Evolutionary conservation across 2,329 filamentous ascomycete species (phyloP), one percentile per base, ranked within the genome.

Genomic region (Fusarium sp.): DNA sequence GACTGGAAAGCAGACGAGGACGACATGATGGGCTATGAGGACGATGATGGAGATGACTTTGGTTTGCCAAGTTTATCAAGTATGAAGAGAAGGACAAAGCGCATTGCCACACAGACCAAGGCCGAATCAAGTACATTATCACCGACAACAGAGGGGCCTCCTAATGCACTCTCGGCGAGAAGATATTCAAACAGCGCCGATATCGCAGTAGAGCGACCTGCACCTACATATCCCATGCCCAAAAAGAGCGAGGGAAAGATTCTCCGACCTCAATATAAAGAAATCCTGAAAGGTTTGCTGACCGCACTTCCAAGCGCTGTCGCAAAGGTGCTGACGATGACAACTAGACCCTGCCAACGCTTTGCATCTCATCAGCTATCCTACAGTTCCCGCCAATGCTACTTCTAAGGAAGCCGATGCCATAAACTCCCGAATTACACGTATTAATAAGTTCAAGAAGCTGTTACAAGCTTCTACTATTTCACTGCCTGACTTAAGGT

Each of bases 401-500:
- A 88, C 90, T 2, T 87, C 91, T 3, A 98, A 97, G 79, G 94
- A 98, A 78, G 85, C 91, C 20, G 95, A 98, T 78, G 92, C 91
- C 15, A 91, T 97, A 78, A 95, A 93, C 61, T 92, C 95, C 46
- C 90, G 94, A 66, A 96, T 97, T 75, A 92, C 93, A 10, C 91
- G 96, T 69, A 99, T 99, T 80, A 98, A 99, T 83, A 98, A 98
- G 79, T 99, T 99, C 84, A 99, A 99, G 82, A 92, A 92, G 76
- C 93, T 99, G 56, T 86, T 99, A 10, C 96, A 99, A 82, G 90
- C 95, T 26, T 97, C 93, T 42, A 94, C 93, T 2, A 96, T 99
- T 75, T 91, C 94, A 4, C 83, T 98, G 5, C 85, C 92, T 20
- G 95, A 98, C 57, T 86, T 99, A 27, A 89, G 96, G 69, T 87